These are phyloP conservation scores for Piloderma croceum DNA, from an alignment of 768 basidiomycete species.

Conservation along the genomic window DNA sequence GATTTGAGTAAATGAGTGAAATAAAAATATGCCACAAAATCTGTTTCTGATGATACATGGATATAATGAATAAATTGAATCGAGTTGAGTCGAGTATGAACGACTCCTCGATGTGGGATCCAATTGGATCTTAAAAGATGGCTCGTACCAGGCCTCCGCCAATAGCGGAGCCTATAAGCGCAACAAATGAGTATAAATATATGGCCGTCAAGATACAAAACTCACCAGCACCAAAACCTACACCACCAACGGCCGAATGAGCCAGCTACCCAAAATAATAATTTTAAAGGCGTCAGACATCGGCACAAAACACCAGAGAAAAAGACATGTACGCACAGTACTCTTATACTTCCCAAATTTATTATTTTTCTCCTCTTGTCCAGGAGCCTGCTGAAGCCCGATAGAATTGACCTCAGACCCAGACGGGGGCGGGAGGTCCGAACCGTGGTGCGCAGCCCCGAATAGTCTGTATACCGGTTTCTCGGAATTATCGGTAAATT, in stretches of 20 bases:
- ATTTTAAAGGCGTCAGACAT: too few relatives aligned
- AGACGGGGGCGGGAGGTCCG: slow-evolving; percentile 25
- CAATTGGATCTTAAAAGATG: slow-evolving; percentile 32
- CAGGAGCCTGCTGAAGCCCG: slow-evolving; percentile 39
- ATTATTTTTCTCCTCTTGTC: slow-evolving; percentile 45
- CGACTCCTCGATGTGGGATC: too few relatives aligned
- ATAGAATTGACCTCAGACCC: slow-evolving; percentile 19
- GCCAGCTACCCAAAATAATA: slow-evolving; percentile 38
- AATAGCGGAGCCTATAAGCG: slow-evolving; percentile 40
- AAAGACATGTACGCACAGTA: too few relatives aligned
- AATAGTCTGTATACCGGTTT: slow-evolving; percentile 32
- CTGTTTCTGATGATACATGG: too few relatives aligned
- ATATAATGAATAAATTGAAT: too few relatives aligned
- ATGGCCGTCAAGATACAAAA: slow-evolving; percentile 6
- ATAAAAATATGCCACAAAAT: too few relatives aligned
- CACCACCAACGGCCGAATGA: slow-evolving; percentile 60
- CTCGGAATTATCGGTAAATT: too few relatives aligned
- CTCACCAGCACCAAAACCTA: slow-evolving; percentile 72
- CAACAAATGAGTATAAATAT: not conserved
- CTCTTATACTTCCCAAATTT: slow-evolving; percentile 53
- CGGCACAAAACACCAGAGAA: too few relatives aligned
- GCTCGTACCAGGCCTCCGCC: slow-evolving; percentile 45
- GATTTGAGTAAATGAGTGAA: too few relatives aligned
- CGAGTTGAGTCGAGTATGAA: too few relatives aligned
- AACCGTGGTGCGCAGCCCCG: slow-evolving; percentile 31